A percentile compares a stretch with the other conserved stretches of the same genome.
These are phyloP conservation scores for Neofusicoccum parvum DNA, from an alignment of 2,329 filamentous ascomycete genomes.

Conservation along the genomic window DNA sequence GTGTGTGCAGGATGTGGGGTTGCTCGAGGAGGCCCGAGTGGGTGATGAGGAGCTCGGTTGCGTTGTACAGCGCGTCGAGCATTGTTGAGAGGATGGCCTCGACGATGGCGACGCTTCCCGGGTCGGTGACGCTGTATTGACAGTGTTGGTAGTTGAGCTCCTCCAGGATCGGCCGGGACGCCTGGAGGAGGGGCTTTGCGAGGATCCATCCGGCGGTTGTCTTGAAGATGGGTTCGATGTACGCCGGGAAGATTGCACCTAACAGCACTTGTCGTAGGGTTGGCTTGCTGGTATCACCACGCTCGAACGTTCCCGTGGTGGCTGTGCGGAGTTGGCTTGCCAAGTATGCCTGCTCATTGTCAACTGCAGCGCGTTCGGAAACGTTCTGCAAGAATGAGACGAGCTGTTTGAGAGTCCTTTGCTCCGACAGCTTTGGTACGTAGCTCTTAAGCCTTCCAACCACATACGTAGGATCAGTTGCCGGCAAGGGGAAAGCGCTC, in stretches of 20 bases:
- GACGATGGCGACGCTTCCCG: conserved; percentile 43
- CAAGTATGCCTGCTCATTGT: conserved; percentile 60
- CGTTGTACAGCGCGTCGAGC: conserved; percentile 33
- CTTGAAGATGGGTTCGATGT: conserved; percentile 53
- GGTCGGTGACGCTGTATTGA: conserved; percentile 47
- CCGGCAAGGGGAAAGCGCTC: conserved; percentile 61
- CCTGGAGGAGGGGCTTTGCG: conserved; percentile 54
- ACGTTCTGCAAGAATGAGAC: conserved; percentile 62
- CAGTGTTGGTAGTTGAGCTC: conserved; percentile 51
- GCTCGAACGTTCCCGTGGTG: conserved; percentile 49
- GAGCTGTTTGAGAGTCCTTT: conserved; percentile 56
- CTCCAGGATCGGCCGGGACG: conserved; percentile 46
- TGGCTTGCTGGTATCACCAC: conserved; percentile 42
- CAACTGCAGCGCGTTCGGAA: conserved; percentile 59
- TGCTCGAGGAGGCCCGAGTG: conserved; percentile 40
- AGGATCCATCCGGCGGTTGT: conserved; percentile 55
- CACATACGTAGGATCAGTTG: conserved; percentile 63
- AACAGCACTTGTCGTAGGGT: conserved; percentile 56
- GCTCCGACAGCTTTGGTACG: conserved; percentile 53
- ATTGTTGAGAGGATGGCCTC: conserved; percentile 40
- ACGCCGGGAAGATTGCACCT: conserved; percentile 59
- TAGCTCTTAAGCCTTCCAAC: conserved; percentile 63
- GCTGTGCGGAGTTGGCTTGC: conserved; percentile 56
- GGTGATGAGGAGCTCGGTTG: conserved; percentile 40
- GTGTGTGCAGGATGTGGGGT: conserved; percentile 41